phyloP scores from a whole-genome alignment of 2,329 filamentous ascomycete species.

The Stagonosporopsis vannaccii region DNA sequence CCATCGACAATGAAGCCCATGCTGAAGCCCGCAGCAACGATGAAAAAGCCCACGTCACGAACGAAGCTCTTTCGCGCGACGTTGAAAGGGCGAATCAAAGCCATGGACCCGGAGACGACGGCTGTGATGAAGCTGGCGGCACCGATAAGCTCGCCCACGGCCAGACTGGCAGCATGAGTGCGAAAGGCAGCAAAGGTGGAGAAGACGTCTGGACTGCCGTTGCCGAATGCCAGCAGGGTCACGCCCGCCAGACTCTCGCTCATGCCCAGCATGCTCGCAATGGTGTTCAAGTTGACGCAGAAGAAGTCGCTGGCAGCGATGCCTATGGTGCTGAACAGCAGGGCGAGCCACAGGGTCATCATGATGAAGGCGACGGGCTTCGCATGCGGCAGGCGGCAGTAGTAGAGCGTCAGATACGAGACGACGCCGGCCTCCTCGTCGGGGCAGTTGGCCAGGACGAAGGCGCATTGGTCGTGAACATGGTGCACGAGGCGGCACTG shows the following conservation, averaged over 20 bases:
- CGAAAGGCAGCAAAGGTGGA: slow-evolving; percentile 98
- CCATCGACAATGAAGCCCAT: slow-evolving; percentile 89
- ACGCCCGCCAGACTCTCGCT: slow-evolving; percentile 97
- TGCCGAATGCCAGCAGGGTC: slow-evolving; percentile 95
- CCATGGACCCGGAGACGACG: slow-evolving; percentile 97
- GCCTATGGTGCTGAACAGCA: slow-evolving; percentile 95
- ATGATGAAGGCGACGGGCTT: slow-evolving; percentile 81
- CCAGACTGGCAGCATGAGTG: slow-evolving; percentile 95
- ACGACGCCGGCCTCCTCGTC: slow-evolving; percentile 91
- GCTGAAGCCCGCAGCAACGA: slow-evolving; percentile 83
- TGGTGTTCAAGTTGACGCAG: slow-evolving; percentile 94
- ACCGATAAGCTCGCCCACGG: slow-evolving; percentile 92
- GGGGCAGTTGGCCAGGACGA: slow-evolving; percentile 79
- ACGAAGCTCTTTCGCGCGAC: slow-evolving; percentile 90
- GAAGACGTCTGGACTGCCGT: slow-evolving; percentile 97
- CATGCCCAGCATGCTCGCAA: slow-evolving; percentile 85
- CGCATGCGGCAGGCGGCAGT: slow-evolving; percentile 74
- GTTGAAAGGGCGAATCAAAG: slow-evolving; percentile 90
- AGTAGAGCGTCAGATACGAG: slow-evolving; percentile 89
- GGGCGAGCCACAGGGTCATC: slow-evolving; percentile 80
- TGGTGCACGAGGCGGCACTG: slow-evolving; percentile 82
- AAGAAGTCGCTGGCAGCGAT: slow-evolving; percentile 99
- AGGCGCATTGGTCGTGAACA: slow-evolving; percentile 81
- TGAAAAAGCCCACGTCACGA: slow-evolving; percentile 91
- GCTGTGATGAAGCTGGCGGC: slow-evolving; percentile 96